Evolutionary conservation across 1,284 basidiomycete species (phyloP).

Genomic region (Heimioporus punctisporus): DNA sequence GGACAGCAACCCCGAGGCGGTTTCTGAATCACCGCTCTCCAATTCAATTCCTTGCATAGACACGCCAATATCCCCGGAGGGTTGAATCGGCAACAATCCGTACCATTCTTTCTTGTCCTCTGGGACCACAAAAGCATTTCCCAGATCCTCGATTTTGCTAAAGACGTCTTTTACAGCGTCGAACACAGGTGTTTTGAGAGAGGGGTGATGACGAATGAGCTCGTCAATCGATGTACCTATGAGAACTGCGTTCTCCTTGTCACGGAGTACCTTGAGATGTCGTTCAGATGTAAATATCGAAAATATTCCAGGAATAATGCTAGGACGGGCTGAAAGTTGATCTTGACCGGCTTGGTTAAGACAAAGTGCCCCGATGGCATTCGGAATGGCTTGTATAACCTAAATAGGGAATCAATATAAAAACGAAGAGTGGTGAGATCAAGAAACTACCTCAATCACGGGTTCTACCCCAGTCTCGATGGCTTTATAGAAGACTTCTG

Average conservation of each 20-base stretch:
- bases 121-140: constrained; percentile 58
- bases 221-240: constrained; percentile 95
- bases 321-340: constrained; percentile 76
- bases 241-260: constrained; percentile 91
- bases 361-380: constrained; percentile 97
- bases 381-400: constrained; percentile 92
- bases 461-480: constrained; percentile 88
- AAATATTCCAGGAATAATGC: constrained; percentile 86
- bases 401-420: constrained; percentile 31
- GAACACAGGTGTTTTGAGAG: constrained; percentile 81
- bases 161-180: constrained; percentile 74
- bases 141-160: constrained; percentile 73
- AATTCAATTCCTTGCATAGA: constrained; percentile 57
- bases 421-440: background rate
- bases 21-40: constrained; percentile 20
- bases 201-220: constrained; percentile 95
- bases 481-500: constrained; percentile 87
- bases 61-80: constrained; percentile 38
- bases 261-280: constrained; percentile 86
- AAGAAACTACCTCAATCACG: constrained; percentile 72
- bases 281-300: constrained; percentile 85
- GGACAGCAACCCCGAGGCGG: constrained; percentile 28
- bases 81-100: constrained; percentile 44
- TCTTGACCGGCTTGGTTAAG: constrained; percentile 92
- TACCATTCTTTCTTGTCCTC: constrained; percentile 70